Evolutionary conservation across 371 early-diverging fungal genomes (phyloP).

Genomic region (Smittium mucronatum): DNA sequence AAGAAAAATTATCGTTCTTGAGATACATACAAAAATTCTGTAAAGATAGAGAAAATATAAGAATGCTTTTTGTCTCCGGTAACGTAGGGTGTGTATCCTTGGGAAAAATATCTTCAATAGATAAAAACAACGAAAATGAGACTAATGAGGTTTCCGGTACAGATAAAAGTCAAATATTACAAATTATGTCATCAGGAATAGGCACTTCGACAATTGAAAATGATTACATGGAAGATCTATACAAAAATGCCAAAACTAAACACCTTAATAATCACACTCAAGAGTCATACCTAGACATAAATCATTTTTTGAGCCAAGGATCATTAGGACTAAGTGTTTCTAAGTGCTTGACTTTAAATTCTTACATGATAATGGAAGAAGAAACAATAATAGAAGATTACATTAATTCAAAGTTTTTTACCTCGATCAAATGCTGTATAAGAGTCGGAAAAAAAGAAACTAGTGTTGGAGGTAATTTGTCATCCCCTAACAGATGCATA

Average conservation of each 20-base stretch:
- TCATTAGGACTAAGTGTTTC: too few relatives aligned
- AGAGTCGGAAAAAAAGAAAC: too few relatives aligned
- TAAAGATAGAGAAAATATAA: slow-evolving; percentile 37
- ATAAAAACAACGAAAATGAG: slow-evolving; percentile 35
- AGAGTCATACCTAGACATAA: too few relatives aligned
- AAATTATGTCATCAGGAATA: slow-evolving; percentile 58
- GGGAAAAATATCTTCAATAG: slow-evolving; percentile 45
- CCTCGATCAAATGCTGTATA: too few relatives aligned
- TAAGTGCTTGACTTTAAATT: too few relatives aligned
- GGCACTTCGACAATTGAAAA: slow-evolving; percentile 40
- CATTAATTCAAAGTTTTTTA: too few relatives aligned
- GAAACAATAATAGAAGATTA: too few relatives aligned
- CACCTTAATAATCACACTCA: slow-evolving; percentile 23
- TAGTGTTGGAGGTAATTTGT: too few relatives aligned
- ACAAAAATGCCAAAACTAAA: slow-evolving; percentile 23
- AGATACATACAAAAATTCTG: slow-evolving; percentile 49
- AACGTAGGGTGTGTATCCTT: slow-evolving; percentile 73
- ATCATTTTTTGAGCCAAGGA: too few relatives aligned
- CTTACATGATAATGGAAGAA: too few relatives aligned
- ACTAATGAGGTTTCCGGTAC: slow-evolving; percentile 37
- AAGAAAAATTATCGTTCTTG: slow-evolving; percentile 54
- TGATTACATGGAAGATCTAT: slow-evolving; percentile 24
- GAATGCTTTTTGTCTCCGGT: slow-evolving; percentile 65
- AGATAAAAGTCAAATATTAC: slow-evolving; percentile 47
- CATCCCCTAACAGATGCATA: too few relatives aligned